Percentiles rank a stretch among this genome's conserved stretches.
Conservation (phyloP, 1,139 yeast genomes). For the Kodamaea anthophila region DNA sequence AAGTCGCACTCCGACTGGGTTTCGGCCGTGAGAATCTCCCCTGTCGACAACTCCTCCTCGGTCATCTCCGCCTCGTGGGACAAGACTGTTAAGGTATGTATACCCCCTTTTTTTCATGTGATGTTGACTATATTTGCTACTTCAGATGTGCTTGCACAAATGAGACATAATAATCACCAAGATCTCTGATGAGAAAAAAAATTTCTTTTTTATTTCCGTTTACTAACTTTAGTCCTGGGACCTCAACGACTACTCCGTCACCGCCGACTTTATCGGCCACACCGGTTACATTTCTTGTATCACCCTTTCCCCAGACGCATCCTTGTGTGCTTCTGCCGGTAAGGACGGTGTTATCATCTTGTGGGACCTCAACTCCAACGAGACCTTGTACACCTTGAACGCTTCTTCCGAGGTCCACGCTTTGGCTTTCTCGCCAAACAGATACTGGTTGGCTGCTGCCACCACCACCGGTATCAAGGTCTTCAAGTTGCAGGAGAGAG, state of each 20-base stretch:
- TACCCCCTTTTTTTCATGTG: slow-evolving; percentile 34
- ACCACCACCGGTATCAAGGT: slow-evolving; percentile 97
- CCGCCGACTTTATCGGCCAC: slow-evolving; percentile 99
- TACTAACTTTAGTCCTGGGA: slow-evolving; percentile 85
- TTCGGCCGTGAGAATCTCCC: slow-evolving; percentile 93
- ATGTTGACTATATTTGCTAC: slow-evolving; percentile 94
- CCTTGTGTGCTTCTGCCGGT: slow-evolving; percentile 99
- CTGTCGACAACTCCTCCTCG: slow-evolving; percentile 64
- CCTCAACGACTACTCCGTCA: slow-evolving; percentile 75
- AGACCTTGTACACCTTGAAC: slow-evolving; percentile 87
- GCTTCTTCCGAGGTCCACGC: slow-evolving; percentile 98
- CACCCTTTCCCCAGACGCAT: slow-evolving; percentile 99
- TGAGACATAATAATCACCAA: slow-evolving; percentile 98
- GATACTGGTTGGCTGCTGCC: slow-evolving; percentile 99
- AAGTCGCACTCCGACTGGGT: slow-evolving; percentile 99
- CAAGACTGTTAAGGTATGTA: slow-evolving; percentile 97
- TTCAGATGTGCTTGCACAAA: slow-evolving; percentile 87
- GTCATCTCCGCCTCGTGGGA: slow-evolving; percentile 99
- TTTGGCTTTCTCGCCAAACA: slow-evolving; percentile 99
- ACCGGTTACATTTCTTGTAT: slow-evolving; percentile 97
- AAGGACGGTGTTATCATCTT: slow-evolving; percentile 98
- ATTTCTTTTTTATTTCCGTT: slow-evolving; percentile 2
- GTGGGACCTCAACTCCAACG: slow-evolving; percentile 92
- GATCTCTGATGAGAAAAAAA: slow-evolving; percentile 72
- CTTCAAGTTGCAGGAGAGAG: slow-evolving; percentile 96